Percentiles rank a stretch among this genome's conserved stretches.
phyloP scores from a whole-genome alignment of 352 stramenopile genomes.

The Thalassiosira sp. region DNA sequence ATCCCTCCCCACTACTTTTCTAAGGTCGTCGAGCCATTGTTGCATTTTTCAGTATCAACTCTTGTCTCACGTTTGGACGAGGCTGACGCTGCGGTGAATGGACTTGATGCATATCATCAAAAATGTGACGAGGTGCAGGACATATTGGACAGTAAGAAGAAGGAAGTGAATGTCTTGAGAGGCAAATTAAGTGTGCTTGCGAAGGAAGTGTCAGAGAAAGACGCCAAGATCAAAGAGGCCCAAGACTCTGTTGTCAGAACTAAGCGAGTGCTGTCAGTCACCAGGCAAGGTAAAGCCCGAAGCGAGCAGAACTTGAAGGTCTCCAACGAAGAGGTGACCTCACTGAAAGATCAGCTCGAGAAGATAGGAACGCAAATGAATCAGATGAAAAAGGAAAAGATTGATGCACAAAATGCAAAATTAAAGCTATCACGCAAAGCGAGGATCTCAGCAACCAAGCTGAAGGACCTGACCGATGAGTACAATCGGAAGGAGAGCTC shows the following conservation, averaged over 20 bases:
- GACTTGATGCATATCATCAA: slow-evolving; percentile 15
- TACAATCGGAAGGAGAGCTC: slow-evolving; percentile 11
- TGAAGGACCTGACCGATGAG: slow-evolving; percentile 32
- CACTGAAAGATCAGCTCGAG: slow-evolving; percentile 37
- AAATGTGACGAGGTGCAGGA: slow-evolving; percentile 26
- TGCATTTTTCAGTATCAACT: slow-evolving; percentile 27
- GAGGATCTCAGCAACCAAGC: slow-evolving; percentile 17
- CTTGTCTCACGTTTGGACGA: slow-evolving; percentile 32
- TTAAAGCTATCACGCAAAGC: slow-evolving; percentile 28
- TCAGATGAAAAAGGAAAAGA: slow-evolving; percentile 37
- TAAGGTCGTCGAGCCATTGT: too few relatives aligned
- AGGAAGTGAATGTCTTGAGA: slow-evolving; percentile 21
- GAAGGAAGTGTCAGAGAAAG: slow-evolving; percentile 26
- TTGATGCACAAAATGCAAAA: slow-evolving; percentile 38
- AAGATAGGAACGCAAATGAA: slow-evolving; percentile 31
- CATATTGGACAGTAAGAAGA: slow-evolving; percentile 15
- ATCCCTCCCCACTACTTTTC: background rate
- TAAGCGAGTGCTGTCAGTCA: slow-evolving; percentile 39
- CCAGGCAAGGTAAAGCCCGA: slow-evolving; percentile 39
- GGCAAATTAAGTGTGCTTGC: slow-evolving; percentile 15
- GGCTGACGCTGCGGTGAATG: slow-evolving; percentile 27
- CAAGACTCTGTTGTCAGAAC: slow-evolving; percentile 23
- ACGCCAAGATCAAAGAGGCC: slow-evolving; percentile 39
- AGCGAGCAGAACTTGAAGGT: slow-evolving; percentile 35
- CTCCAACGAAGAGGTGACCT: slow-evolving; percentile 19